phyloP scores from a whole-genome alignment of 495 filamentous ascomycete genomes.

The Penicillium roqueforti region DNA sequence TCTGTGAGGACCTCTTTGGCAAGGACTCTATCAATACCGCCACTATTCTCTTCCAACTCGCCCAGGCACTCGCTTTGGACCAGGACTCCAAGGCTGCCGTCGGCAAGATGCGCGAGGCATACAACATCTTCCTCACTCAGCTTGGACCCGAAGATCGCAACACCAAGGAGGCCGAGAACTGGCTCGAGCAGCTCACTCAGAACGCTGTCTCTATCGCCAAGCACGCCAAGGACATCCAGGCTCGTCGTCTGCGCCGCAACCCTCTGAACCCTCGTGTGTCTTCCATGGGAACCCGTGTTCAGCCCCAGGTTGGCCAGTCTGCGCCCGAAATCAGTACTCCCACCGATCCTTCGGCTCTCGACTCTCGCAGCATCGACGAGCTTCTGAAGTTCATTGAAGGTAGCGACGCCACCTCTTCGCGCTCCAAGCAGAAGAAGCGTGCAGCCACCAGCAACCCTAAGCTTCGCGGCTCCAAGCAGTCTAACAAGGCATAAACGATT shows the following conservation, averaged over 20 bases:
- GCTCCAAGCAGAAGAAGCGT: slow-evolving; percentile 62
- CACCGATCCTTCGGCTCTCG: slow-evolving; percentile 43
- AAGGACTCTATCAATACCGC: slow-evolving; percentile 85
- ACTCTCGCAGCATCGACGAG: slow-evolving; percentile 78
- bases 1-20: slow-evolving; percentile 85
- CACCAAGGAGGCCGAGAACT: slow-evolving; percentile 89
- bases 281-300: slow-evolving; percentile 47
- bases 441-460: slow-evolving; percentile 66
- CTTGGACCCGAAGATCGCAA: slow-evolving; percentile 87
- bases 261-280: slow-evolving; percentile 52
- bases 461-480: slow-evolving; percentile 50
- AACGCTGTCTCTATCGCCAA: slow-evolving; percentile 92
- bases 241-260: slow-evolving; percentile 59
- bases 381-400: slow-evolving; percentile 85
- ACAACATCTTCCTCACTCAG: slow-evolving; percentile 84
- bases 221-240: slow-evolving; percentile 80
- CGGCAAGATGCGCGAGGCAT: slow-evolving; percentile 86
- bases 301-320: slow-evolving; percentile 53
- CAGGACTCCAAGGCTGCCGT: slow-evolving; percentile 88
- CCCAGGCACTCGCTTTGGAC: slow-evolving; percentile 89
- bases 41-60: slow-evolving; percentile 95
- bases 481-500: slow-evolving; percentile 26
- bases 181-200: slow-evolving; percentile 93
- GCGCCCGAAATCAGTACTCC: slow-evolving; percentile 42
- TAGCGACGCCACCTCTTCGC: slow-evolving; percentile 50